A percentile compares a stretch with the other conserved stretches of the same genome.
Conservation (phyloP, 2,329 filamentous ascomycete species). For the Aureobasidium sp. region DNA sequence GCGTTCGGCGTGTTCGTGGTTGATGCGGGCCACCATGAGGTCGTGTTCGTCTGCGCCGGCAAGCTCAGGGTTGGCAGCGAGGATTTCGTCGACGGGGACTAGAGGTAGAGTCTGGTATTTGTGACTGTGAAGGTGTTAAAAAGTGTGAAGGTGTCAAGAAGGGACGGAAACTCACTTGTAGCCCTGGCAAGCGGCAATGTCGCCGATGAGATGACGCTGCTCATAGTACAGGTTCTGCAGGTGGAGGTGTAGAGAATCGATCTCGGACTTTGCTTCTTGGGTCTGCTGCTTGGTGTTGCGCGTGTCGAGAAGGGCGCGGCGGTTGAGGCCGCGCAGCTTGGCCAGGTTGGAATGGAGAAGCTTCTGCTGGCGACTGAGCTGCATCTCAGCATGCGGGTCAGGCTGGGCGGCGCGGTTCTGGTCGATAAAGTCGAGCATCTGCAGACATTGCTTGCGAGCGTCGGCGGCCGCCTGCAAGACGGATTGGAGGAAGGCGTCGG, state of each 20-base stretch:
- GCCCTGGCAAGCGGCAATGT: constrained; percentile 82
- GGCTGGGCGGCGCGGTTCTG: constrained; percentile 31
- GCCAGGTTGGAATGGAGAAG: constrained; percentile 68
- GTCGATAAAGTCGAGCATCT: constrained; percentile 48
- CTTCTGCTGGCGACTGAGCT: constrained; percentile 69
- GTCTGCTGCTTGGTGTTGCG: constrained; percentile 81
- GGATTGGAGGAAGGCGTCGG: constrained; percentile 54
- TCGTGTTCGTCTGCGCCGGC: constrained; percentile 64
- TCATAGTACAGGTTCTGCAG: constrained; percentile 96
- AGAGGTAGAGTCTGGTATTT: constrained; percentile 80
- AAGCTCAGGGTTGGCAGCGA: constrained; percentile 66
- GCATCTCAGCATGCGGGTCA: constrained; percentile 41
- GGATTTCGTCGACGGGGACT: constrained; percentile 73
- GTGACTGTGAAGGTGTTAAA: constrained; percentile 48
- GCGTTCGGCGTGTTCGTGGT: constrained; percentile 78
- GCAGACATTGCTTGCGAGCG: constrained; percentile 62
- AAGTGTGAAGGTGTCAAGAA: too few relatives aligned
- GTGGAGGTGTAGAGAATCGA: constrained; percentile 83
- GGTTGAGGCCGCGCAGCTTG: constrained; percentile 72
- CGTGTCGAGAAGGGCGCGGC: constrained; percentile 69
- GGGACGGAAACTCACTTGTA: constrained; percentile 64
- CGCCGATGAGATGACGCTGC: constrained; percentile 78
- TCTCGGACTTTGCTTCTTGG: constrained; percentile 78
- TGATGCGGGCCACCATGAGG: constrained; percentile 81
- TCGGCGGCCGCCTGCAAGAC: constrained; percentile 65